Base-by-base conservation (phyloP, 805 yeast genomes). In the Suhomyces sp. region DNA sequence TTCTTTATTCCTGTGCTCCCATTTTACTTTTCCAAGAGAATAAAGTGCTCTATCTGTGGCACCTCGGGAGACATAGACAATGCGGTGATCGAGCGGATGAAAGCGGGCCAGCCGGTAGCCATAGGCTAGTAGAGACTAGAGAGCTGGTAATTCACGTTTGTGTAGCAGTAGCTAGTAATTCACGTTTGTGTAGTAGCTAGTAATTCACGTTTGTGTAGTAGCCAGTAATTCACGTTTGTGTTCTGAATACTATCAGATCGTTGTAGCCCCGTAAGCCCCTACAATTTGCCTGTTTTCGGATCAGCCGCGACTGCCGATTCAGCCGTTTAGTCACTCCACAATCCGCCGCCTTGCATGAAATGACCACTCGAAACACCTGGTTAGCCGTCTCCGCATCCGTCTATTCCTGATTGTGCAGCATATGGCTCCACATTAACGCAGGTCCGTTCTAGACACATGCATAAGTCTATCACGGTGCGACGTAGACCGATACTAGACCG, bases 1-100 rank as follows among this genome's bases (percentile, higher is more conserved):
- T 82, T 81, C 72, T 82, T 80, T 58, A 68, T 82, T 27, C 87
- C 87, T 1, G 60, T 82, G 12, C 57, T 82, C 4, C 87, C 87
- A 3, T 64, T 82, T 42, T 79, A 74, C 61, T 78, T 77, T 73
- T 74, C 79, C 17, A 82, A 80, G 60, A 76, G 81, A 54, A 59
- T 81, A 46, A 77, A 70, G 48, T 82, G 87, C 57, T 64, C 72
- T 1, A 78, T 80, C 12, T 82, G 87, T 60, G 76, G 80, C 15
- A 81, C 74, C 2, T 60, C 71, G 15, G 74, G 72, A 4, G 66
- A 64, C 33, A 56, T 71, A 23, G 59, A 63, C 52, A 45, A 49
- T 6, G 62, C 60, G 4, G 67, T 63, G 3, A 57, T 68, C 7
- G 57, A 58, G 17, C 57, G 69, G 41, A 57, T 71, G 54, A 59